A percentile compares a stretch with the other conserved stretches of the same genome.
phyloP scores from a whole-genome alignment of 257 asterid species.

The Solanum peruvianum region DNA sequence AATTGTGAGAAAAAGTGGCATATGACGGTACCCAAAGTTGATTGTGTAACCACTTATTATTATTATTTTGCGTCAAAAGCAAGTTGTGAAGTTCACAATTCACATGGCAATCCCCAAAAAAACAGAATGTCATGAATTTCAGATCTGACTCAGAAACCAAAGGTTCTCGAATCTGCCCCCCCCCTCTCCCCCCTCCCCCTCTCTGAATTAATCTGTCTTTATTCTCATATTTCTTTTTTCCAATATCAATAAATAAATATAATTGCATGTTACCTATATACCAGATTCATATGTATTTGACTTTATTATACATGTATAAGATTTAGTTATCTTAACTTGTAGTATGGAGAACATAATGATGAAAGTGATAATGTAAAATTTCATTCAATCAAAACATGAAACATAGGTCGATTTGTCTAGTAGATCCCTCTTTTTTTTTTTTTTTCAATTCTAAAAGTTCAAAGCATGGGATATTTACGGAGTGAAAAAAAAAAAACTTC shows the following conservation, averaged over 20 bases:
- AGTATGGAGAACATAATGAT: background rate
- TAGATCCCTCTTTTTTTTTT: background rate
- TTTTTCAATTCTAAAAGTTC: background rate
- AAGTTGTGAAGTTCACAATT: background rate
- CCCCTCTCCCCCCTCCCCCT: background rate
- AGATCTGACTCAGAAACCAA: background rate
- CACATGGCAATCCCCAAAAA: background rate
- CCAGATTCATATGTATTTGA: background rate
- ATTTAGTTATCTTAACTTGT: background rate
- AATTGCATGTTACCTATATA: background rate
- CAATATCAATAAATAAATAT: background rate
- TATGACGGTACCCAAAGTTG: background rate
- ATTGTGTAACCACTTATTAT: background rate
- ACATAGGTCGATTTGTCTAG: background rate
- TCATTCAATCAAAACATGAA: background rate
- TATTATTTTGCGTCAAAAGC: background rate
- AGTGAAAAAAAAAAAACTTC: background rate
- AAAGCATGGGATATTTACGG: background rate
- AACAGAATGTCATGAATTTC: background rate
- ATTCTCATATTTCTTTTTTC: background rate
- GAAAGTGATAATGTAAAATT: background rate
- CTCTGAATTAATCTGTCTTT: background rate
- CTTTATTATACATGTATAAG: background rate
- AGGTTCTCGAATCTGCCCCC: background rate
- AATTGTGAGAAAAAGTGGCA: background rate